Evolutionary conservation across 306 rosid species (phyloP).

Genomic region (Canavalia ensiformis): DNA sequence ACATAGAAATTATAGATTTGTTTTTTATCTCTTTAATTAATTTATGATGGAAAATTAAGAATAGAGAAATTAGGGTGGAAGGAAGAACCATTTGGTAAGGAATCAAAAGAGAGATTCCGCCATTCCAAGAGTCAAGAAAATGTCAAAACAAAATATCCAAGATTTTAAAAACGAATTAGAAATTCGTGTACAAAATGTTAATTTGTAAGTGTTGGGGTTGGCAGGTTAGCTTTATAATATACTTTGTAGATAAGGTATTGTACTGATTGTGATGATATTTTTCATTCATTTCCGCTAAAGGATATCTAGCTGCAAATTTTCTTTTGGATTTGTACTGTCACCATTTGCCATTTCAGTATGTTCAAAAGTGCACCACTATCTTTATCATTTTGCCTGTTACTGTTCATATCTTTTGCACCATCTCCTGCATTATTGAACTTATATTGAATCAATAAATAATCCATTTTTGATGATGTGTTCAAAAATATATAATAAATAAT

Average conservation of each 20-base stretch:
- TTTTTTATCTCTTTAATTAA: neutral
- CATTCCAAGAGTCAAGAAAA: constrained; percentile 41
- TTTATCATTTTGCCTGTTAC: constrained; percentile 19
- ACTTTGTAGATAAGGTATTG: constrained; percentile 57
- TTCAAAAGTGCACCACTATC: constrained; percentile 30
- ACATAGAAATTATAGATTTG: constrained; percentile 24
- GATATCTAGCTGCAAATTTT: neutral
- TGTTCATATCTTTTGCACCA: constrained; percentile 23
- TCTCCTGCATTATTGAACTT: constrained; percentile 2
- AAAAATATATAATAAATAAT: no score
- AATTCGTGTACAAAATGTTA: constrained; percentile 48
- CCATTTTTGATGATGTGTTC: no score
- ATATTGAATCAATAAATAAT: neutral
- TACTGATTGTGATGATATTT: constrained; percentile 39
- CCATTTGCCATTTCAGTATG: constrained; percentile 36
- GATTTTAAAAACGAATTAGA: constrained; percentile 38
- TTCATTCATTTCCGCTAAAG: constrained; percentile 33
- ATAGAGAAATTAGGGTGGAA: constrained; percentile 25
- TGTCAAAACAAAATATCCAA: constrained; percentile 31
- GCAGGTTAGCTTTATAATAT: constrained; percentile 45
- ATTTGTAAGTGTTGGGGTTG: constrained; percentile 51
- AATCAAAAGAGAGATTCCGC: constrained; percentile 47
- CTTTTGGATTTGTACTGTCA: constrained; percentile 46
- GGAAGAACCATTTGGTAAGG: constrained; percentile 30
- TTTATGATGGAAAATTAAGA: constrained; percentile 36